Conservation (phyloP, 768 basidiomycete species). For the Fomitopsis serialis region DNA sequence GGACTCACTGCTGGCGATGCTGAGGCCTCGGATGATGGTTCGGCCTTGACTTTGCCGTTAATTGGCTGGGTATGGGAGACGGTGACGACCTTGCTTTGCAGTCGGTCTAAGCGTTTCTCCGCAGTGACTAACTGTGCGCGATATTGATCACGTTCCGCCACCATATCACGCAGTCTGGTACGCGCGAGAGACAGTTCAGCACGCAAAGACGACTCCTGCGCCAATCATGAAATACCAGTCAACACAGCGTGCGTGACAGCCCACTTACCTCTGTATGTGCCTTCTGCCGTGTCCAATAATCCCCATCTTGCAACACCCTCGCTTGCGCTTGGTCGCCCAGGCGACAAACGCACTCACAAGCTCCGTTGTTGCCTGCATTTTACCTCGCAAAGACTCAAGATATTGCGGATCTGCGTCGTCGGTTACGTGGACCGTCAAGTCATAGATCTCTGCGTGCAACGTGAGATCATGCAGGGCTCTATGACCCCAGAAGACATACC, state of each 20-base stretch:
- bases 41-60: slow-evolving; percentile 28
- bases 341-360: slow-evolving; percentile 20
- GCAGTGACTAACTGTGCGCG: slow-evolving; percentile 20
- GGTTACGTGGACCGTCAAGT: slow-evolving; percentile 19
- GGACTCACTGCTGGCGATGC: slow-evolving; percentile 73
- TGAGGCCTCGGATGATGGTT: slow-evolving; percentile 45
- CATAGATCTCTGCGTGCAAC: slow-evolving; percentile 15
- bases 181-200: slow-evolving; percentile 23
- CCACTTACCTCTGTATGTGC: slow-evolving; percentile 21
- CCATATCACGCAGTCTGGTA: slow-evolving; percentile 15
- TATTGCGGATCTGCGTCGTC: slow-evolving; percentile 18
- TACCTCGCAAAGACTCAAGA: slow-evolving; percentile 15
- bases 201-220: slow-evolving; percentile 13
- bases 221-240: neutral
- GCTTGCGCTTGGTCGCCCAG: slow-evolving; percentile 11
- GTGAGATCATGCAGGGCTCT: neutral
- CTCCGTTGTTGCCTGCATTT: slow-evolving; percentile 23
- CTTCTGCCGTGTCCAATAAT: slow-evolving; percentile 11
- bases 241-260: neutral
- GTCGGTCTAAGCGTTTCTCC: slow-evolving; percentile 22
- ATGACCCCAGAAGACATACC: slow-evolving; percentile 10
- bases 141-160: slow-evolving; percentile 17
- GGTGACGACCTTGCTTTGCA: slow-evolving; percentile 19
- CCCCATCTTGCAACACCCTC: slow-evolving; percentile 11
- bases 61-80: slow-evolving; percentile 9